A percentile compares a stretch with the other conserved stretches of the same genome.
Evolutionary conservation across 805 yeast genomes (phyloP).

Genomic region (Metschnikowia arizonensis): DNA sequence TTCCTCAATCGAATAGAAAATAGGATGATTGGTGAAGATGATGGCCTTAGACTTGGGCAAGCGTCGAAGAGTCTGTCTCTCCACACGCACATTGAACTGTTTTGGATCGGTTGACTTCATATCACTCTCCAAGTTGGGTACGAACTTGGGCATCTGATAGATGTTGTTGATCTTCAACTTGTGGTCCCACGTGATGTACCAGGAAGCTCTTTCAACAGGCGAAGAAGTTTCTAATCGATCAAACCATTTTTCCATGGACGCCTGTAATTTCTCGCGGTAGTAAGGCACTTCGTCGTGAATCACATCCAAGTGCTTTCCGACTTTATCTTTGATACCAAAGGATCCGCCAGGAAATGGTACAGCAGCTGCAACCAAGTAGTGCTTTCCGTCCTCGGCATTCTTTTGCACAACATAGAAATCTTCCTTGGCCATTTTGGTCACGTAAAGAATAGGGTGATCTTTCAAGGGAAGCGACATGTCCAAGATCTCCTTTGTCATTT

Average conservation of each 20-base stretch:
- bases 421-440: constrained; percentile 69
- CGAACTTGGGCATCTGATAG: constrained; percentile 49
- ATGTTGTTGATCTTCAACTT: constrained; percentile 53
- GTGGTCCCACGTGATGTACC: constrained; percentile 75
- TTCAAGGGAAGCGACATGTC: constrained; percentile 58
- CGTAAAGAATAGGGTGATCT: constrained; percentile 59
- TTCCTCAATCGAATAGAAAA: constrained; percentile 74
- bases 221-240: constrained; percentile 54
- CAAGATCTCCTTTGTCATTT: constrained; percentile 56
- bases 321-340: constrained; percentile 55
- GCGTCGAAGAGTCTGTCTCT: constrained; percentile 66
- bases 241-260: constrained; percentile 73
- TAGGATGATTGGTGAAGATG: constrained; percentile 71
- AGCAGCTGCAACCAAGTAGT: constrained; percentile 67
- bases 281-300: constrained; percentile 71
- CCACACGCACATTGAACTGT: constrained; percentile 65
- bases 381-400: constrained; percentile 46
- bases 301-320: constrained; percentile 58
- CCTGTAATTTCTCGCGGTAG: constrained; percentile 59
- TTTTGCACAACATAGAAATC: constrained; percentile 65
- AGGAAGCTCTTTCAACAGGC: constrained; percentile 70
- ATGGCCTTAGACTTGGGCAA: constrained; percentile 63
- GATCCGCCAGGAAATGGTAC: constrained; percentile 81
- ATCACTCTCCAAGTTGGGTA: constrained; percentile 28
- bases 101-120: constrained; percentile 39